phyloP scores from a whole-genome alignment of 768 basidiomycete genomes.

The Termitomyces sp. region DNA sequence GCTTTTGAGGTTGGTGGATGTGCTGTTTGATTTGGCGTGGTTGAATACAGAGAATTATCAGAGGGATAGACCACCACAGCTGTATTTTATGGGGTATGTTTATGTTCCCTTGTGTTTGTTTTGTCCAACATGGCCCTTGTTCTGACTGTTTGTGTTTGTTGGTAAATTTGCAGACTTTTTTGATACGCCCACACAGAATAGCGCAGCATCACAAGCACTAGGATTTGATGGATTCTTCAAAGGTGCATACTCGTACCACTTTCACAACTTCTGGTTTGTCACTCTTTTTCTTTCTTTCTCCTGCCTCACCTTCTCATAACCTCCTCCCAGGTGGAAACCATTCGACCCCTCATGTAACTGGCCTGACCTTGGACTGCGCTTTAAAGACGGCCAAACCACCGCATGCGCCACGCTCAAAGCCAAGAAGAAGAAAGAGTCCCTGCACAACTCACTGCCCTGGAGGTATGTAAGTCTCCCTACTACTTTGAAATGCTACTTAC shows the following conservation, averaged over 20 bases:
- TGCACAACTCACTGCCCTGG: no score
- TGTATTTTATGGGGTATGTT: constrained; percentile 84
- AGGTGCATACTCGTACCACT: constrained; percentile 92
- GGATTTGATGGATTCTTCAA: constrained; percentile 92
- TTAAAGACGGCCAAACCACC: constrained; percentile 69
- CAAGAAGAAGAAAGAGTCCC: constrained; percentile 29
- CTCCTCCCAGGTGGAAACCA: constrained; percentile 77
- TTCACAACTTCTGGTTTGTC: constrained; percentile 85
- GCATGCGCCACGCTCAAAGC: constrained; percentile 46
- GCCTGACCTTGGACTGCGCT: constrained; percentile 83
- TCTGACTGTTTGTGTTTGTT: background rate
- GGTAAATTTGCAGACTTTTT: constrained; percentile 81
- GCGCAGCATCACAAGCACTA: constrained; percentile 77
- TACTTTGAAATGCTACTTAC: no score
- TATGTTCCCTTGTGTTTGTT: no score
- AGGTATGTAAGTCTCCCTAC: no score
- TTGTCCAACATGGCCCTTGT: no score
- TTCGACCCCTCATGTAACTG: constrained; percentile 87
- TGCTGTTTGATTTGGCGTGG: constrained; percentile 93
- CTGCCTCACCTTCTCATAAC: background rate
- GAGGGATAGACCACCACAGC: constrained; percentile 87
- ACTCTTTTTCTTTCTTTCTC: background rate
- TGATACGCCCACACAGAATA: constrained; percentile 63
- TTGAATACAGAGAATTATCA: constrained; percentile 89
- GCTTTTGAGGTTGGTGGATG: constrained; percentile 82